A percentile compares a stretch with the other conserved stretches of the same genome.
Conservation (phyloP, 75 land plant genomes). For the Picea sitchensis region DNA sequence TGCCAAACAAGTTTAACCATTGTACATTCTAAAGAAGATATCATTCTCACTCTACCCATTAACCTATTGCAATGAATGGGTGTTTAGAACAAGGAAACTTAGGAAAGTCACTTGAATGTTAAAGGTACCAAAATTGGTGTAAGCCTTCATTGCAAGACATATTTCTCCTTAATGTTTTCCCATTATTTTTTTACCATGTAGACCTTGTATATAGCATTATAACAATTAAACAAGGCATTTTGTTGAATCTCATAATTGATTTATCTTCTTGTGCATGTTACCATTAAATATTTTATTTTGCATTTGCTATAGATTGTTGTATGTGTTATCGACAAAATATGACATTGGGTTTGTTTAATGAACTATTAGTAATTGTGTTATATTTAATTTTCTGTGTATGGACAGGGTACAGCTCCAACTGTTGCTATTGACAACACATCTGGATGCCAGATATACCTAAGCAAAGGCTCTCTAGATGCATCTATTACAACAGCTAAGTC, state of each 20-base stretch:
- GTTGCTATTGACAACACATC: slow-evolving; percentile 88
- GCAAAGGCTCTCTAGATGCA: slow-evolving; percentile 72
- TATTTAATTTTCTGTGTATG: slow-evolving; percentile 6
- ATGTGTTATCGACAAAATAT: background rate
- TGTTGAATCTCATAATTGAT: background rate
- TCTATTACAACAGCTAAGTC: slow-evolving; percentile 98
- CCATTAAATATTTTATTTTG: background rate
- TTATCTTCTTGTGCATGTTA: background rate
- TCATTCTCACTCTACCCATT: background rate
- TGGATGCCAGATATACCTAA: slow-evolving; percentile 91
- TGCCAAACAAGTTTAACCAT: background rate
- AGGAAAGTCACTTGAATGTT: background rate
- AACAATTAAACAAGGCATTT: background rate
- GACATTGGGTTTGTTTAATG: background rate
- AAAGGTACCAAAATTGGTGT: background rate
- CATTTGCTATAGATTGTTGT: background rate
- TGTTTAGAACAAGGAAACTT: background rate
- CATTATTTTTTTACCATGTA: background rate
- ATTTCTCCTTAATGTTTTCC: background rate
- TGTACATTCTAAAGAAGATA: background rate
- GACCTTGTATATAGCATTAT: background rate
- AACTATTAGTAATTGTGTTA: background rate
- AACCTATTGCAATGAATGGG: background rate
- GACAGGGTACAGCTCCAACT: slow-evolving; percentile 91
- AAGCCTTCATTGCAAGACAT: background rate